These are phyloP conservation scores for Pleurotus djamor DNA, from an alignment of 768 basidiomycete genomes.

Conservation along the genomic window DNA sequence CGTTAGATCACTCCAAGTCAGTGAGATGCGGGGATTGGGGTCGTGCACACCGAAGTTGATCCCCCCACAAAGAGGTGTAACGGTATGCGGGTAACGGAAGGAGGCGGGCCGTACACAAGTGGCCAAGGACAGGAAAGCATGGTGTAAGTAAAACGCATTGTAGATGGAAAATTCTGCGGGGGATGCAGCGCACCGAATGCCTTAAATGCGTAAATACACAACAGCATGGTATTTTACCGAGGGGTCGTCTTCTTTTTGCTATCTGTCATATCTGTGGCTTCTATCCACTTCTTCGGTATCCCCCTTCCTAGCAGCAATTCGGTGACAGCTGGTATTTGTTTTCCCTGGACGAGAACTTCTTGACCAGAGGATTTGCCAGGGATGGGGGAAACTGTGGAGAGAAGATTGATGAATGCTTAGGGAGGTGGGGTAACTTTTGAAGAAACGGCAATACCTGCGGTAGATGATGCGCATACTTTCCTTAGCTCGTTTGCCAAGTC, in stretches of 20 bases:
- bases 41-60: not conserved
- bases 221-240: not conserved
- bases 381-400: slow-evolving; percentile 53
- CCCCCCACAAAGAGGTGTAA: not conserved
- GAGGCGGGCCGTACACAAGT: too few relatives aligned
- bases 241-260: slow-evolving; percentile 38
- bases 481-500: slow-evolving; percentile 78
- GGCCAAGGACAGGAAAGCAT: too few relatives aligned
- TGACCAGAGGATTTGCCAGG: slow-evolving; percentile 54
- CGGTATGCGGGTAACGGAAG: too few relatives aligned
- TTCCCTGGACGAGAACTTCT: slow-evolving; percentile 86
- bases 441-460: slow-evolving; percentile 54
- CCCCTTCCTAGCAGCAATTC: slow-evolving; percentile 69
- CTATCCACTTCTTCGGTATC: slow-evolving; percentile 83
- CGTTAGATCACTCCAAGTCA: not conserved
- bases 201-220: not conserved
- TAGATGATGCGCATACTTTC: slow-evolving; percentile 75
- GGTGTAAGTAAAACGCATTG: not conserved
- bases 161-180: not conserved
- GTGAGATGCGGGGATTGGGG: not conserved
- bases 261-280: slow-evolving; percentile 41
- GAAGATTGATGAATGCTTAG: not conserved
- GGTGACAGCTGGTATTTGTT: slow-evolving; percentile 64
- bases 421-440: not conserved
- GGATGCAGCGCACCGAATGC: not conserved